Evolutionary conservation across 306 rosid species (phyloP).

Genomic region (Spatholobus suberectus): DNA sequence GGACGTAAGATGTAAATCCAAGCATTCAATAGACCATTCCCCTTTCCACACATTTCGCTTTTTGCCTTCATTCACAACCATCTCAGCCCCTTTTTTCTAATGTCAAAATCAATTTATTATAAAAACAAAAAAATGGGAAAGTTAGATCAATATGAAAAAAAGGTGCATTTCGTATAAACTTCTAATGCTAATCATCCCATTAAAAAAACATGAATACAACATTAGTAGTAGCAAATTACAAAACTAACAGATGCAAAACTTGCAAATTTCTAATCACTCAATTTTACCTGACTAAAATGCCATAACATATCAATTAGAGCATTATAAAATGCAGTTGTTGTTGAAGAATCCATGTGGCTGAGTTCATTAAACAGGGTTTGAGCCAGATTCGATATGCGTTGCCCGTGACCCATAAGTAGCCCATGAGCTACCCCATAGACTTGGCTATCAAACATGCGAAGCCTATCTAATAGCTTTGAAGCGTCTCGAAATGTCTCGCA

Average conservation of each 20-base stretch:
- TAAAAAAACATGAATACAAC: background rate
- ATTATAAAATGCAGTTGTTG: constrained; percentile 88
- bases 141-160: background rate
- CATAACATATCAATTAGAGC: constrained; percentile 94
- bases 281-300: constrained; percentile 89
- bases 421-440: constrained; percentile 93
- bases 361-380: constrained; percentile 77
- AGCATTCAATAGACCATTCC: constrained; percentile 69
- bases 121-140: background rate
- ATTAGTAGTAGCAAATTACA: background rate
- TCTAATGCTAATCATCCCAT: background rate
- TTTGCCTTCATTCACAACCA: constrained; percentile 84
- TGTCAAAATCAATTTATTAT: background rate
- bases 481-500: too few relatives aligned
- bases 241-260: background rate
- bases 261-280: background rate
- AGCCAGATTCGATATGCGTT: constrained; percentile 72
- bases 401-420: constrained; percentile 76
- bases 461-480: constrained; percentile 82
- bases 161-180: background rate
- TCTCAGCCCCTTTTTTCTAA: constrained; percentile 84
- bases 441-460: constrained; percentile 76
- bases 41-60: constrained; percentile 77
- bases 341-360: constrained; percentile 80
- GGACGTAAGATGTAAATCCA: constrained; percentile 92